These are phyloP conservation scores for Apiotrichum siamense DNA, from an alignment of 1,284 basidiomycete species.

Conservation along the genomic window DNA sequence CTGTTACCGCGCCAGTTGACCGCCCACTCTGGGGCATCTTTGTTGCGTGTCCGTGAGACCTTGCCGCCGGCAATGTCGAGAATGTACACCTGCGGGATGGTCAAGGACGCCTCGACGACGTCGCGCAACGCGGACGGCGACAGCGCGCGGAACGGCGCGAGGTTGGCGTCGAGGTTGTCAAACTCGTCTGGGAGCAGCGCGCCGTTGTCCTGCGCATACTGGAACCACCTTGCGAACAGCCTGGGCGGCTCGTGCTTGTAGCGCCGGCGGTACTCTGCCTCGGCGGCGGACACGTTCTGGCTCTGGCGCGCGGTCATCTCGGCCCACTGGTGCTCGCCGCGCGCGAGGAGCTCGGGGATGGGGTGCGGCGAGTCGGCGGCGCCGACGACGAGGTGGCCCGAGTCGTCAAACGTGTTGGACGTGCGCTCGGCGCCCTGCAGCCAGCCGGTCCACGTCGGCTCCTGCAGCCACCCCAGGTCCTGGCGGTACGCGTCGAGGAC, in stretches of 20 bases:
- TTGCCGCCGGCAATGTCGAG: constrained; percentile 29
- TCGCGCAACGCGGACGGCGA: constrained; percentile 63
- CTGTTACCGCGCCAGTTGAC: constrained; percentile 36
- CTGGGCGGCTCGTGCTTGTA: constrained; percentile 71
- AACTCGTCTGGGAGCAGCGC: constrained; percentile 84
- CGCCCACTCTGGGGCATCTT: constrained; percentile 37
- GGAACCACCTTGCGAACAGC: constrained; percentile 84
- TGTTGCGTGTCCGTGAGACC: constrained; percentile 28
- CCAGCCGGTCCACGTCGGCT: background rate
- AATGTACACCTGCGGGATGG: constrained; percentile 40
- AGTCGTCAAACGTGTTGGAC: constrained; percentile 32
- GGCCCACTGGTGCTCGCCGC: constrained; percentile 65
- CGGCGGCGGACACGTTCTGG: constrained; percentile 63
- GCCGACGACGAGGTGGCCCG: constrained; percentile 40
- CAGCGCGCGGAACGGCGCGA: constrained; percentile 72
- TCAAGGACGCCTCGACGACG: constrained; percentile 54
- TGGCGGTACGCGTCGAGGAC: constrained; percentile 37
- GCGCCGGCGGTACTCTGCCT: constrained; percentile 66
- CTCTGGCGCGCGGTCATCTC: constrained; percentile 65
- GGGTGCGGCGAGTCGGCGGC: constrained; percentile 55
- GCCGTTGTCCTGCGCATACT: constrained; percentile 62
- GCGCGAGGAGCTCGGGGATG: constrained; percentile 67
- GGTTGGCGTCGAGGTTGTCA: constrained; percentile 68
- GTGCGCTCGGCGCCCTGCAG: background rate
- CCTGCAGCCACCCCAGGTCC: constrained; percentile 28